A percentile compares a stretch with the other conserved stretches of the same genome.
These are phyloP conservation scores for Wallacemonas sp. DNA, from an alignment of 208 protist genomes.

Conservation along the genomic window DNA sequence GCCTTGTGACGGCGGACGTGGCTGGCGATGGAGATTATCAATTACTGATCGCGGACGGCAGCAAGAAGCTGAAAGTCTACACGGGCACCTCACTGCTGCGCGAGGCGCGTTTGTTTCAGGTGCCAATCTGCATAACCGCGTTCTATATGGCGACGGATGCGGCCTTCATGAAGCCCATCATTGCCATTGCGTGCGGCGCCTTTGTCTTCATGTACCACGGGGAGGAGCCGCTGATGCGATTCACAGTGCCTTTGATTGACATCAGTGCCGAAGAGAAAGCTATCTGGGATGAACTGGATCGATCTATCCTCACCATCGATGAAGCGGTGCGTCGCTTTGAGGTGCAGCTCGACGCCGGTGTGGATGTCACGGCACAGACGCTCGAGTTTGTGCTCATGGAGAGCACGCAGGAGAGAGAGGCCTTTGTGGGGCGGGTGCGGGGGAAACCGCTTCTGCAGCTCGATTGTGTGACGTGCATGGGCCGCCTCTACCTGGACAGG, in stretches of 20 bases:
- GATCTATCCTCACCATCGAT: constrained; percentile 25
- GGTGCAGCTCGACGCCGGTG: constrained; percentile 42
- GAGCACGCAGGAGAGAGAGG: constrained; percentile 40
- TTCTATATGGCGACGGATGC: constrained; percentile 79
- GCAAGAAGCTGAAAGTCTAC: constrained; percentile 83
- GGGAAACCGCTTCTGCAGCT: constrained; percentile 58
- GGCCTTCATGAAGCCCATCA: constrained; percentile 47
- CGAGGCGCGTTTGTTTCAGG: constrained; percentile 81
- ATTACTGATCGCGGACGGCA: constrained; percentile 87
- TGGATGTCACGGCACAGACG: constrained; percentile 69
- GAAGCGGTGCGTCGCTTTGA: constrained; percentile 50
- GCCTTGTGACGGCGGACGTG: constrained; percentile 85
- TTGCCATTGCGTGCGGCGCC: constrained; percentile 88
- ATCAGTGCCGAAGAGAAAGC: constrained; percentile 55
- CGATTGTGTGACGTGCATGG: constrained; percentile 88
- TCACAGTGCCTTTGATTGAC: constrained; percentile 66
- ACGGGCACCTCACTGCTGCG: constrained; percentile 73
- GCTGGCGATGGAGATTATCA: constrained; percentile 93
- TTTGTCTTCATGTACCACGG: constrained; percentile 93
- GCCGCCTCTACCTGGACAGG: constrained; percentile 56
- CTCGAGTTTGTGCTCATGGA: constrained; percentile 75
- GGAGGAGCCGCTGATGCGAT: constrained; percentile 92
- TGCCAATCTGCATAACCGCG: constrained; percentile 79
- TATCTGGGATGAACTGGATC: constrained; percentile 61
- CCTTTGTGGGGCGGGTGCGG: constrained; percentile 42